These are phyloP conservation scores for Ophiostoma sp. DNA, from an alignment of 2,329 filamentous ascomycete species.

Conservation along the genomic window DNA sequence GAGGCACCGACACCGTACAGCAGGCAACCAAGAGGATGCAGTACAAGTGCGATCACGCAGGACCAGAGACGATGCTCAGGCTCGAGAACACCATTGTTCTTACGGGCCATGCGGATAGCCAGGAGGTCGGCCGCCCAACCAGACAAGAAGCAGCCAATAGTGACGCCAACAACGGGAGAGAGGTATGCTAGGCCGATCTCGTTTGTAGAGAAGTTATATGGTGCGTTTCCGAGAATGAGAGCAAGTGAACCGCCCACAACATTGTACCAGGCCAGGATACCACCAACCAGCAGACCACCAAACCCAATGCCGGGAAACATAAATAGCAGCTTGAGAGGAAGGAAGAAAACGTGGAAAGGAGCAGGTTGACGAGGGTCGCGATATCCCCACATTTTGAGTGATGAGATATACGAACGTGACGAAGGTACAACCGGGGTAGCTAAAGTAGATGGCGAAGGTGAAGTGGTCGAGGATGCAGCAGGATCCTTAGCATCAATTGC, in stretches of 20 bases:
- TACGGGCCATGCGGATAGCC: constrained; percentile 34
- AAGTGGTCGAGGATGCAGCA: not conserved
- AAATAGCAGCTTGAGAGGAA: constrained; percentile 20
- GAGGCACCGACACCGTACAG: constrained; percentile 46
- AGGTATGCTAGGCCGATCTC: constrained; percentile 27
- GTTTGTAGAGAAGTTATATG: constrained; percentile 28
- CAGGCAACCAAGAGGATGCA: constrained; percentile 36
- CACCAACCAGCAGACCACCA: constrained; percentile 29
- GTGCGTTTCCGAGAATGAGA: constrained; percentile 25
- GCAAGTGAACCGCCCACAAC: constrained; percentile 29
- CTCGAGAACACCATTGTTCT: constrained; percentile 37
- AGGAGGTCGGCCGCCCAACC: constrained; percentile 27
- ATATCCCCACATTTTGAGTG: constrained; percentile 1
- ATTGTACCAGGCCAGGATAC: constrained; percentile 30
- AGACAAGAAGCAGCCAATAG: constrained; percentile 27
- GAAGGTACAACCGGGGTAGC: not conserved
- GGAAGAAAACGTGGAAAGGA: constrained; percentile 9
- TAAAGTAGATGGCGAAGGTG: not conserved
- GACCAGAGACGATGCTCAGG: constrained; percentile 32
- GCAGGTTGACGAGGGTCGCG: constrained; percentile 1
- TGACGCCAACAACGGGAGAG: constrained; percentile 27
- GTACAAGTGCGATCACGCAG: constrained; percentile 28
- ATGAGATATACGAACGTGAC: not conserved
- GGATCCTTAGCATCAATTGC: not conserved
- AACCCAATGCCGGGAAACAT: constrained; percentile 23